Evolutionary conservation across 2,329 filamentous ascomycete genomes (phyloP), one percentile per base, ranked within the genome.

Genomic region (Aspergillus sp.): DNA sequence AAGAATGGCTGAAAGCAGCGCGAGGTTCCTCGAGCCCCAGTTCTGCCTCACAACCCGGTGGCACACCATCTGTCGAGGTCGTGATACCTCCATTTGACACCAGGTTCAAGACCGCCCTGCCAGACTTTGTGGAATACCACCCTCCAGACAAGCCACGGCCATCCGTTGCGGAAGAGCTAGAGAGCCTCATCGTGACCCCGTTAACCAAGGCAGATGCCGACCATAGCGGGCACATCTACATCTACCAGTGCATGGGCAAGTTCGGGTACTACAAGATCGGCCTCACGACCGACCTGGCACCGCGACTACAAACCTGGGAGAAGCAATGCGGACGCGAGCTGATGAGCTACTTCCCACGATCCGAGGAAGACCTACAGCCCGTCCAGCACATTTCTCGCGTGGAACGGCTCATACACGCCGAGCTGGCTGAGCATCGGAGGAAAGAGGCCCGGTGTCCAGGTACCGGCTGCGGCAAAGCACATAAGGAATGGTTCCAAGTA

Each of bases 241-340:
- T 61, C 11, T 61, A 52, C 25, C 47, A 41, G 54, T 53, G 28
- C n/a, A 25, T 7, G 34, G 54, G 53, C 17, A 46, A 47, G 2
- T 61, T 61, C n/a, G 59, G 59, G 19, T 43, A 41, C 28, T n/a
- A 57, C 34, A 61, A 61, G 28, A 61, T 61, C 11, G 59, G 59
- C n/a, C 31, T 41, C 17, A 15, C 59, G 8, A 57, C 34, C 4
- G 15, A 61, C 8, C 8, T 57, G n/a, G 25, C 38, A 7, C 28
- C 23, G n/a, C 23, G 59, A 28, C 17, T 61, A 23, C 25, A 23
- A 1, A 6, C 9, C 17, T 57, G 54, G 59, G 43, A 52, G 25
- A 41, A 17, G 3, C 19, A 53, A 22, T 59, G 56, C 34, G n/a
- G 19, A 4, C 51, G 25, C 25, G 28, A 30, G 48, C 48, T 59